Base-by-base conservation (phyloP, 306 rosid genomes). In the Rubus parviflorus region DNA sequence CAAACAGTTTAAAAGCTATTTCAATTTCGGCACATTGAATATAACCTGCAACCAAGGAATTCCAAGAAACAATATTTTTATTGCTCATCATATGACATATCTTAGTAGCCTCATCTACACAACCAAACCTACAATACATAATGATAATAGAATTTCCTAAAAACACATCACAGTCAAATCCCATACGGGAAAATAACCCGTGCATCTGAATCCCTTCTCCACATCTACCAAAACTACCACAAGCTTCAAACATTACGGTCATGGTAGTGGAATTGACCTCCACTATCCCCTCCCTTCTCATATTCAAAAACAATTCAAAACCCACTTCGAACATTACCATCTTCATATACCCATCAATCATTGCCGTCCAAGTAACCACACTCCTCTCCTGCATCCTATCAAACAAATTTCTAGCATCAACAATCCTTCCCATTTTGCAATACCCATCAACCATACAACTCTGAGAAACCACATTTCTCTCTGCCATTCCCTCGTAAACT, bases 331-430 rank as follows among this genome's bases (percentile, higher is more conserved):
- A 91, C 74, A 76, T 82, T 15, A 81, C 91, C 12, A 74, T 75
- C 78, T 86, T 90, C 89, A 90, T 87, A 68, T 82, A 87, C 75
- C 96, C 97, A 80, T 93, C 84, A 63, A 91, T 88, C 91, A 91
- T 90, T 17, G 91, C 74, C 48, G 97, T 90, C 98, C 97, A 93
- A 69, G 90, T 83, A 76, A 91, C 88, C 77, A 90, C 91, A 61
- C 85, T 91, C 80, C 87, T 88, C 67, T 83, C 88, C 3, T 83
- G 86, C 91, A 90, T 91, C 76, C 67, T 74, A 68, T 91, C 94
- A 83, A 91, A 93, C 87, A 93, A 75, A 17, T 61, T 70, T 77
- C 90, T 82, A 47, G 98, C 98, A 76, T 75, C 83, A 46, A 13
- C 75, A 83, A 89, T 58, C 78, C 76, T 89, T 70, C 91, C 92